These are phyloP conservation scores for Akanthomyces uredinophilus DNA, from an alignment of 2,329 filamentous ascomycete genomes.

Conservation along the genomic window DNA sequence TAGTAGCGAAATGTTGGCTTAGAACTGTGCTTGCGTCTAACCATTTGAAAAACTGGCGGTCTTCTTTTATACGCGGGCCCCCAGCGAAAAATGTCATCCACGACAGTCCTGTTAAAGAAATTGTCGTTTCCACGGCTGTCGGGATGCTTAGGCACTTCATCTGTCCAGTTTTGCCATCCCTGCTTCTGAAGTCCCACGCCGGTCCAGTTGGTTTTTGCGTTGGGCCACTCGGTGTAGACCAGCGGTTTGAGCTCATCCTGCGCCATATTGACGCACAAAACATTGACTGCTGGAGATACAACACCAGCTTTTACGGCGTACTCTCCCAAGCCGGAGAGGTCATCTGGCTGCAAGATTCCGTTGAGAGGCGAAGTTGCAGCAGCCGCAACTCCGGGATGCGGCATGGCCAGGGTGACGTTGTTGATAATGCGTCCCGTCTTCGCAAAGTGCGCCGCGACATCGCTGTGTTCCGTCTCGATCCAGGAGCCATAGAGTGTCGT, in stretches of 20 bases:
- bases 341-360: slow-evolving; percentile 62
- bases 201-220: slow-evolving; percentile 30
- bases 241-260: slow-evolving; percentile 55
- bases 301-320: slow-evolving; percentile 65
- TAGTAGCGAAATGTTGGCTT: slow-evolving; percentile 11
- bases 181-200: slow-evolving; percentile 30
- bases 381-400: slow-evolving; percentile 62
- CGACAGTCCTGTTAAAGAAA: slow-evolving; percentile 51
- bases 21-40: slow-evolving; percentile 24
- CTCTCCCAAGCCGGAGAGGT: slow-evolving; percentile 60
- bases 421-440: slow-evolving; percentile 57
- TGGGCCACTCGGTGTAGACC: slow-evolving; percentile 58
- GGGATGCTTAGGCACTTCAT: slow-evolving; percentile 30
- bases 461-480: slow-evolving; percentile 52
- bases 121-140: slow-evolving; percentile 23
- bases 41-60: slow-evolving; percentile 48
- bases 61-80: slow-evolving; percentile 45
- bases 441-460: slow-evolving; percentile 47
- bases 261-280: slow-evolving; percentile 65
- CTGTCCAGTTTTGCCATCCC: slow-evolving; percentile 32
- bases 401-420: slow-evolving; percentile 73
- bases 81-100: slow-evolving; percentile 70
- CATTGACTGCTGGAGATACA: slow-evolving; percentile 65
- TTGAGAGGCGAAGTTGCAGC: slow-evolving; percentile 60
- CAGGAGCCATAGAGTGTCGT: slow-evolving; percentile 65